phyloP scores from a whole-genome alignment of 345 rosid genomes.

The Rubroshorea leprosula region DNA sequence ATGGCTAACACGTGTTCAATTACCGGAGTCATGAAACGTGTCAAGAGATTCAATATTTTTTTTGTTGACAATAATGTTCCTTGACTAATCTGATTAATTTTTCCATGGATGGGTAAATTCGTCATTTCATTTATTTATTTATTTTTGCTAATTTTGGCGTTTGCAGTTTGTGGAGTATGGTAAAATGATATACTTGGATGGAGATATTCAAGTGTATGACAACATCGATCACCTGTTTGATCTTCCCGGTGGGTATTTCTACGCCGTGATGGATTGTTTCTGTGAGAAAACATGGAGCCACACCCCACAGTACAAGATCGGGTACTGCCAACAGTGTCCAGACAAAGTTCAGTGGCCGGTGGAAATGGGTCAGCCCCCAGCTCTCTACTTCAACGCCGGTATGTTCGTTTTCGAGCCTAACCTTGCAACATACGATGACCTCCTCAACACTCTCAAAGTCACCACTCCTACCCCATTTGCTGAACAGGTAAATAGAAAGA shows the following conservation, averaged over 20 bases:
- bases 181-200: neutral
- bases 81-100: neutral
- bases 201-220: neutral
- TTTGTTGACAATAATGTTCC: neutral
- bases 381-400: neutral
- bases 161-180: neutral
- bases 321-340: neutral
- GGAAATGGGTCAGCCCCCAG: neutral
- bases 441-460: neutral
- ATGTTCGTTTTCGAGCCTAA: neutral
- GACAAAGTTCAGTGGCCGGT: neutral
- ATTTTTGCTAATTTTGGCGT: too few species aligned
- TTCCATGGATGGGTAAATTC: too few species aligned
- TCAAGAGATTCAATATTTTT: too few species aligned
- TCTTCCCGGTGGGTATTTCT: neutral
- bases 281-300: neutral
- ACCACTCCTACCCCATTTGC: neutral
- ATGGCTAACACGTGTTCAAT: neutral
- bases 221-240: neutral
- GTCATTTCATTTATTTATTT: neutral
- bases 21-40: neutral
- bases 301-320: neutral
- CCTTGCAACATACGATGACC: neutral
- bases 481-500: neutral
- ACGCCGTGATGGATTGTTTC: neutral